Conservation (phyloP, 2,329 filamentous ascomycete species). For the Colletotrichum costaricense region DNA sequence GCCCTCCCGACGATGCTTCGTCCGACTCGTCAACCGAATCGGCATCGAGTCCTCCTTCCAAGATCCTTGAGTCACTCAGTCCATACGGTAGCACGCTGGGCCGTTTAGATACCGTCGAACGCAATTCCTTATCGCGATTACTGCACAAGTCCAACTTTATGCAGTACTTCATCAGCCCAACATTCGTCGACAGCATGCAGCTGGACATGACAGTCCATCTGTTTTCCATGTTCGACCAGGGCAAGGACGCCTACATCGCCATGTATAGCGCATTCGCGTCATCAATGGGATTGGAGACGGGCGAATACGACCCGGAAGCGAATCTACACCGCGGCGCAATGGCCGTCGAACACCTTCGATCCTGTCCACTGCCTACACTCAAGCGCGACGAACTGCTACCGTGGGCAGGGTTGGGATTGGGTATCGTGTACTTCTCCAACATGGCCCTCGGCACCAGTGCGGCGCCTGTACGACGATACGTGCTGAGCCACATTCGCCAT, state of each 20-base stretch:
- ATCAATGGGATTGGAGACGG: conserved; percentile 23
- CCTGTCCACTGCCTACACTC: conserved; percentile 22
- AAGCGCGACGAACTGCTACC: conserved; percentile 26
- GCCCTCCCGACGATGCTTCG: conserved; percentile 27
- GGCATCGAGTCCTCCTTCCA: conserved; percentile 27
- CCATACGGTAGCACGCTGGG: conserved; percentile 25
- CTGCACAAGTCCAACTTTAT: conserved; percentile 32
- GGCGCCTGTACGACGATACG: conserved; percentile 27
- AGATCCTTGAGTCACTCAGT: conserved; percentile 28
- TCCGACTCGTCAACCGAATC: conserved; percentile 31
- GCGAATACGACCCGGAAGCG: conserved; percentile 24
- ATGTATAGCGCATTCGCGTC: conserved; percentile 33
- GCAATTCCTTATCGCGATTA: conserved; percentile 16
- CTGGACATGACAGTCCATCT: conserved; percentile 32
- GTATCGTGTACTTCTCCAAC: conserved; percentile 31
- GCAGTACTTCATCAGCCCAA: conserved; percentile 29
- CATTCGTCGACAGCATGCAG: conserved; percentile 34
- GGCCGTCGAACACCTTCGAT: conserved; percentile 29
- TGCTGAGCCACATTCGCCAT: conserved; percentile 31
- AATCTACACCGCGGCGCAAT: conserved; percentile 30
- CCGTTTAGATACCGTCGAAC: conserved; percentile 5
- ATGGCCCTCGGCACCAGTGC: conserved; percentile 34
- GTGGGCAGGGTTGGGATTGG: conserved; percentile 26
- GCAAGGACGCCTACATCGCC: conserved; percentile 33
- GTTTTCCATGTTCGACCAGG: conserved; percentile 32